Conservation (phyloP, 257 asterid genomes). For the Mentha longifolia region DNA sequence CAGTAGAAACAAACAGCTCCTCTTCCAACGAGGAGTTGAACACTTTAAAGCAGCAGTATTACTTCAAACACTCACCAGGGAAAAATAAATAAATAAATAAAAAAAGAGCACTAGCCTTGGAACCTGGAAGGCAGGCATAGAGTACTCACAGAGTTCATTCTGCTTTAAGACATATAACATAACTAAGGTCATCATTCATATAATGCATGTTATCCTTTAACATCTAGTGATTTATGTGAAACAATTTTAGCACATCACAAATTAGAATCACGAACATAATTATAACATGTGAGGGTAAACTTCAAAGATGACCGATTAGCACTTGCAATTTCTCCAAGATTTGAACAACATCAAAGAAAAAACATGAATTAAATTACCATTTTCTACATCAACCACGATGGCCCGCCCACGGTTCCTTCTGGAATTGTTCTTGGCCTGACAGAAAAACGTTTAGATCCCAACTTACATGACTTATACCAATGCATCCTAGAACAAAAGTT, state of each 20-base stretch:
- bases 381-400: slow-evolving; percentile 76
- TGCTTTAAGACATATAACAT: background rate
- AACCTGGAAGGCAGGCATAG: background rate
- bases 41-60: no score
- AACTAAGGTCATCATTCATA: background rate
- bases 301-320: background rate
- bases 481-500: slow-evolving; percentile 2
- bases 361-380: slow-evolving; percentile 51
- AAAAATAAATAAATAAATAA: no score
- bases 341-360: slow-evolving; percentile 1
- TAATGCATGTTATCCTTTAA: background rate
- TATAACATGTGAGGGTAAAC: background rate
- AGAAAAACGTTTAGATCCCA: slow-evolving; percentile 25
- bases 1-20: background rate
- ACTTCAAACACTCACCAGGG: background rate
- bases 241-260: background rate
- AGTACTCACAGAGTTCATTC: slow-evolving; percentile 14
- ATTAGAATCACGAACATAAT: no score
- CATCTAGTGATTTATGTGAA: background rate
- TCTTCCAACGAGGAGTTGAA: background rate
- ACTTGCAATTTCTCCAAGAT: background rate
- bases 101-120: background rate
- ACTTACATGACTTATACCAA: slow-evolving; percentile 15
- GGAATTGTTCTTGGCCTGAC: slow-evolving; percentile 76
- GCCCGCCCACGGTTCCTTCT: slow-evolving; percentile 57